Base-by-base conservation (phyloP, 1,139 yeast species). In the Scheffersomyces lignicola region DNA sequence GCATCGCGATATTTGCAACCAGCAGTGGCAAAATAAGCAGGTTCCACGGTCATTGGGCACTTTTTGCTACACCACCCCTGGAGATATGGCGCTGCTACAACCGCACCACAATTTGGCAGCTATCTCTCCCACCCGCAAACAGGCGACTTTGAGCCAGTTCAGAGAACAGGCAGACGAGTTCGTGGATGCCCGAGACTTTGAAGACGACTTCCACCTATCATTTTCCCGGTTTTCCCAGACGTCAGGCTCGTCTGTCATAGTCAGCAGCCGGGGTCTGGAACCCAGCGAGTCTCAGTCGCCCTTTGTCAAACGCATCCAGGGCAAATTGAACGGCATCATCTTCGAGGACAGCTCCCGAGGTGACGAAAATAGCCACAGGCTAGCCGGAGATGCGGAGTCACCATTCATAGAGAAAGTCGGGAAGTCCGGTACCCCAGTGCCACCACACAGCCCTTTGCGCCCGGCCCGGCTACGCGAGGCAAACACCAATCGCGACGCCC, bases 161-260 rank as follows among this genome's bases (percentile, higher is more conserved):
- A 33, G 33, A 32, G 38, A 42, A 29, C 21, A 12, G 14, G 16
- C 38, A n/a, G 42, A 43, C 12, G 43, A 46, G 29, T 31, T 45
- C 9, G 45, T 50, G 12, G 64, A 55, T 34, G 29, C 5, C 5
- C 51, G 60, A 29, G 58, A 48, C 6, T 41, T 54, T 9, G 59
- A 52, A 6, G 52, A 49, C 14, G 49, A 51, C 11, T 56, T 54
- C 5, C 63, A 65, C 31, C 47, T 68, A 17, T 63, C 72, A 6
- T 67, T 60, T 41, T 66, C 71, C 33, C 60, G 53, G 43, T 67
- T 66, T 41, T 60, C 72, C 20, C 63, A 56, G 20, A 39, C 54
- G 2, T 56, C 68, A n/a, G 60, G 56, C 3, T 45, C 51, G 2
- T 48, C 62, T 3, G 33, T 24, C 3, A 28, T 36, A 17, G 34